phyloP scores from a whole-genome alignment of 2,329 filamentous ascomycete species.

The Coniella lustricola region DNA sequence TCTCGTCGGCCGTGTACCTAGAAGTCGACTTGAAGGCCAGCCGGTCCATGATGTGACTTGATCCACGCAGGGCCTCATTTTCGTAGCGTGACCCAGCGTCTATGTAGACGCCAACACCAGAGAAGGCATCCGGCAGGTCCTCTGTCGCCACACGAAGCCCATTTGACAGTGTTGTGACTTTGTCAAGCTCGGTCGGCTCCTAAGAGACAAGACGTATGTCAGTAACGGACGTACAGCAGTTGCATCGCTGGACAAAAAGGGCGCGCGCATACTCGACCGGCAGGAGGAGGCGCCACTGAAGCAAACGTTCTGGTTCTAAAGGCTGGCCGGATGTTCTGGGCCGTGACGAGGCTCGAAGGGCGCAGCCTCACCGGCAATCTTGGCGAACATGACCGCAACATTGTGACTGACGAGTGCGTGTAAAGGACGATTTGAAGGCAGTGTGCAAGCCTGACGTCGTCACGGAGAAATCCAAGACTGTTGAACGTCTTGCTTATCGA shows the following conservation, averaged over 20 bases:
- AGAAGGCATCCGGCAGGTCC: slow-evolving; percentile 87
- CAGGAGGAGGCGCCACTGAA: slow-evolving; percentile 8
- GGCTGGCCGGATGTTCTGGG: slow-evolving; percentile 10
- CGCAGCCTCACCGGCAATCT: slow-evolving; percentile 12
- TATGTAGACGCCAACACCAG: slow-evolving; percentile 90
- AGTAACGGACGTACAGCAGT: background rate
- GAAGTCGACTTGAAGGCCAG: slow-evolving; percentile 89
- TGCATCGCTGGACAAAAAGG: background rate
- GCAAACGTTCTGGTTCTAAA: slow-evolving; percentile 13
- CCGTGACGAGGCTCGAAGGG: slow-evolving; percentile 1
- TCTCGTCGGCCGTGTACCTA: slow-evolving; percentile 66
- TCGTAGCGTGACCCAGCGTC: slow-evolving; percentile 95
- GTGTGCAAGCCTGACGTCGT: slow-evolving; percentile 4
- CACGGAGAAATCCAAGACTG: background rate
- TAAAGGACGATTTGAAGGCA: background rate
- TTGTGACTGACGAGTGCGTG: slow-evolving; percentile 1
- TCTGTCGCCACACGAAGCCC: slow-evolving; percentile 92
- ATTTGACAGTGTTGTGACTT: slow-evolving; percentile 83
- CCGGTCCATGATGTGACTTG: slow-evolving; percentile 93
- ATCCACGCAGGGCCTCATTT: slow-evolving; percentile 73
- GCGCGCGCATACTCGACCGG: slow-evolving; percentile 9
- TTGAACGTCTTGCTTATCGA: slow-evolving; percentile 9
- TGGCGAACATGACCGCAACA: slow-evolving; percentile 16
- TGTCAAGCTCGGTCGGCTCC: slow-evolving; percentile 82
- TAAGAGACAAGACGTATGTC: slow-evolving; percentile 24